Percentiles rank a stretch among this genome's conserved stretches.
Conservation (phyloP, 176 grass and related monocot species). For the Paspalum vaginatum region DNA sequence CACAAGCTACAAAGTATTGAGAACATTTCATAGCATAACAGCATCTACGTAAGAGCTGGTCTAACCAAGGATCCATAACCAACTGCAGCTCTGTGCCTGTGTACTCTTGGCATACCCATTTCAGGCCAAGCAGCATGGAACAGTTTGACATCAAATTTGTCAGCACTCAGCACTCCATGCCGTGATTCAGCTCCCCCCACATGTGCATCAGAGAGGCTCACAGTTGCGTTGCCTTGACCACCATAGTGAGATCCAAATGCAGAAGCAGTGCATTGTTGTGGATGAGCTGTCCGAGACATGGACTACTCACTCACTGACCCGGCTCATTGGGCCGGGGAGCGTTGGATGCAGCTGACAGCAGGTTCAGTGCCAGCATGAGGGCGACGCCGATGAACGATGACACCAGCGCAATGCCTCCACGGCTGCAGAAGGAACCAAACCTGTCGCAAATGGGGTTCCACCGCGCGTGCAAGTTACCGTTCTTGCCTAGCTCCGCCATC, state of each 20-base stretch:
- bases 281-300: constrained; percentile 40
- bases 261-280: constrained; percentile 41
- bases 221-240: constrained; percentile 14
- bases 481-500: constrained; percentile 74
- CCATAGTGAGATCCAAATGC: constrained; percentile 32
- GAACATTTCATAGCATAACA: constrained; percentile 20
- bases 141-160: constrained; percentile 21
- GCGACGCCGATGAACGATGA: constrained; percentile 57
- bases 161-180: constrained; percentile 2
- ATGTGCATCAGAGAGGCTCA: constrained; percentile 4
- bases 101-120: constrained; percentile 36
- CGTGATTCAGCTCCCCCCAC: constrained; percentile 32
- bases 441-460: constrained; percentile 89
- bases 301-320: constrained; percentile 40
- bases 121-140: constrained; percentile 38
- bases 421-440: constrained; percentile 74
- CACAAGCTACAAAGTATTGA: background rate
- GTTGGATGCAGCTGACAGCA: constrained; percentile 41
- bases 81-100: constrained; percentile 35
- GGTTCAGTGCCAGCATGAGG: constrained; percentile 56
- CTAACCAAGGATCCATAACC: constrained; percentile 25
- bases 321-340: constrained; percentile 25
- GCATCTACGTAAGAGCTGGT: constrained; percentile 14
- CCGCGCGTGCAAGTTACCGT: constrained; percentile 76
- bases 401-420: constrained; percentile 55